Evolutionary conservation across 192 early-diverging fungal species (phyloP).

Genomic region (Spizellomyces punctatus): DNA sequence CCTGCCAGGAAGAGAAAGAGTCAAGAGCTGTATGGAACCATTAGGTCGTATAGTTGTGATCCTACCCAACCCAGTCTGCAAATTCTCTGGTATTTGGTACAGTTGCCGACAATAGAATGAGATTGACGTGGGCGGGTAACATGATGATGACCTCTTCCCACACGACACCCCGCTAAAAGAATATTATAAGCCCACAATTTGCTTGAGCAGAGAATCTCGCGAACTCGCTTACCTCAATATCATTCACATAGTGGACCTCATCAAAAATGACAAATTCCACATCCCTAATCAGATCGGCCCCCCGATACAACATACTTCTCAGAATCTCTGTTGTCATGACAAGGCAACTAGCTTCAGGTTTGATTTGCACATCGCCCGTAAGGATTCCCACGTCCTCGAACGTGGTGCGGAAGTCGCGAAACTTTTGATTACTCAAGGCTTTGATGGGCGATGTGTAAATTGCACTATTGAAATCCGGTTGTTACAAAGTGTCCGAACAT

Average conservation of each 20-base stretch:
- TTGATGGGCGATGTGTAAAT: constrained; percentile 99
- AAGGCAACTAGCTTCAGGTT: constrained; percentile 93
- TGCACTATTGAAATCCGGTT: constrained; percentile 45
- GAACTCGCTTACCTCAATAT: constrained; percentile 63
- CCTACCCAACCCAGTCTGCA: constrained; percentile 97
- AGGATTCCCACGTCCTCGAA: constrained; percentile 96
- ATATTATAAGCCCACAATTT: background rate
- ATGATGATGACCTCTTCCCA: constrained; percentile 99
- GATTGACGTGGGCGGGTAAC: constrained; percentile 90
- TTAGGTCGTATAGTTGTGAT: background rate
- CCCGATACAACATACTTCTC: constrained; percentile 95
- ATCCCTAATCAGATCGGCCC: constrained; percentile 94
- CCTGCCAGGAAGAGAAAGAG: constrained; percentile 35
- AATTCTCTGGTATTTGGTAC: constrained; percentile 98
- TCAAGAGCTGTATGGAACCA: constrained; percentile 10
- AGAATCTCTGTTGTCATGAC: constrained; percentile 99
- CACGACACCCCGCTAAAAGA: constrained; percentile 82
- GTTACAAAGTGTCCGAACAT: background rate
- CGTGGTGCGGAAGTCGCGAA: constrained; percentile 85
- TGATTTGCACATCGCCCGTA: constrained; percentile 97
- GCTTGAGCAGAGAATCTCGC: background rate
- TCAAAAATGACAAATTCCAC: constrained; percentile 99
- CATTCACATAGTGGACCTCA: constrained; percentile 98
- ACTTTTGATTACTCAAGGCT: constrained; percentile 98
- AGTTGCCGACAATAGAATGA: constrained; percentile 96